Percentiles rank a stretch among this genome's conserved stretches.
Evolutionary conservation across 441 rosid genomes (phyloP).

Genomic region (Manihot esculenta): DNA sequence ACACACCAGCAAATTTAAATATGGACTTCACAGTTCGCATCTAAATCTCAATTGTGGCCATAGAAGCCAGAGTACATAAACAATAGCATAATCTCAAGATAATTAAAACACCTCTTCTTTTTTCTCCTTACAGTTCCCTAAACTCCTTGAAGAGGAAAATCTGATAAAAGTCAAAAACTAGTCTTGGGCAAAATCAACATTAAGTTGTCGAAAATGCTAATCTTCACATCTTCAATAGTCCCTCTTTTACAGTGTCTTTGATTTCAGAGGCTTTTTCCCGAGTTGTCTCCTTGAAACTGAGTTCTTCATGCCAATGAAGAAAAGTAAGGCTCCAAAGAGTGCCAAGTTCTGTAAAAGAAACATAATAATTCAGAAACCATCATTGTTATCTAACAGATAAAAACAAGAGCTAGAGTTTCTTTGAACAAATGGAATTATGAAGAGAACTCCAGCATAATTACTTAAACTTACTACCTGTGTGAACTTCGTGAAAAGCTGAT

Average conservation of each 20-base stretch:
- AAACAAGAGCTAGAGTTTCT: neutral
- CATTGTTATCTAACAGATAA: neutral
- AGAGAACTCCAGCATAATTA: neutral
- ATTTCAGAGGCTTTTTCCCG: slow-evolving; percentile 58
- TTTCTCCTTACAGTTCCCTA: slow-evolving; percentile 6
- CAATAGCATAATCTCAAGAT: slow-evolving; percentile 6
- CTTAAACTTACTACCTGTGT: slow-evolving; percentile 43
- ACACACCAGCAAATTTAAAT: neutral
- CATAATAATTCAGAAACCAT: neutral
- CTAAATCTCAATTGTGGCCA: slow-evolving; percentile 18
- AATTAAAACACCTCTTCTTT: slow-evolving; percentile 4
- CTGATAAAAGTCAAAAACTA: slow-evolving; percentile 24
- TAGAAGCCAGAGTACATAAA: neutral
- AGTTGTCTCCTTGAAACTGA: slow-evolving; percentile 62
- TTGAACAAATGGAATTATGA: neutral
- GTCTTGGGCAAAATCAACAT: slow-evolving; percentile 12
- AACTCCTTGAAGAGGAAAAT: slow-evolving; percentile 4
- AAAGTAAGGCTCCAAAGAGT: slow-evolving; percentile 65
- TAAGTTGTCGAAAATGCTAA: neutral
- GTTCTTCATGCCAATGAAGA: slow-evolving; percentile 80
- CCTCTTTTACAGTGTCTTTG: slow-evolving; percentile 40
- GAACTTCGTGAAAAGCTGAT: slow-evolving; percentile 52
- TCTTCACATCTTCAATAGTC: neutral
- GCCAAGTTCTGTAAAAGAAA: slow-evolving; percentile 53
- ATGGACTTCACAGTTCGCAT: no score